These are phyloP conservation scores for Lippia alba DNA, from an alignment of 305 asterid genomes.

Conservation along the genomic window DNA sequence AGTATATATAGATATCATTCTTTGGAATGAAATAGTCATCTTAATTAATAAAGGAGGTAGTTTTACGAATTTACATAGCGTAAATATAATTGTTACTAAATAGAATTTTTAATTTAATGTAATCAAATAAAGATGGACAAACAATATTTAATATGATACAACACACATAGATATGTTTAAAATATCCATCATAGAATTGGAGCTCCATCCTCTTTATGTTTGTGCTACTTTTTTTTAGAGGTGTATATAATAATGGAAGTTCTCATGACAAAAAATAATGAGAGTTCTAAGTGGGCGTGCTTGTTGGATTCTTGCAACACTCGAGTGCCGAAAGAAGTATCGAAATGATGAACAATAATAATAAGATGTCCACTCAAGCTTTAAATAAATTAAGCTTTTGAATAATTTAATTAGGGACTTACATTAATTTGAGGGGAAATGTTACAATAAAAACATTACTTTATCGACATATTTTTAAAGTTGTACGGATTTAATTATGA, in stretches of 20 bases:
- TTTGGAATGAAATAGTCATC: too few species aligned
- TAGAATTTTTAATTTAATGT: too few species aligned
- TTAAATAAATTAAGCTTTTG: neutral
- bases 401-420: neutral
- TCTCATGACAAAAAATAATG: constrained; percentile 3
- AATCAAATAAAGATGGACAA: too few species aligned
- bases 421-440: too few species aligned
- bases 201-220: neutral
- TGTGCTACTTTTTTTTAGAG: too few species aligned
- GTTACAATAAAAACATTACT: neutral
- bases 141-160: too few species aligned
- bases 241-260: constrained; percentile 14
- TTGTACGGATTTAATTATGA: neutral
- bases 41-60: too few species aligned
- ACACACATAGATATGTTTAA: neutral
- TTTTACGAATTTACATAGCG: too few species aligned
- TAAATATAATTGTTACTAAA: too few species aligned
- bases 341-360: constrained; percentile 2
- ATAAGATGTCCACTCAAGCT: constrained; percentile 25
- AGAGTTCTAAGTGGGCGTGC: constrained; percentile 11
- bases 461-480: neutral
- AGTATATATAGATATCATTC: too few species aligned
- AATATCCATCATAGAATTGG: neutral
- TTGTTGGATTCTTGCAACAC: neutral
- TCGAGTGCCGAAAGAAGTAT: constrained; percentile 6